Evolutionary conservation across 768 basidiomycete genomes (phyloP), one percentile per base, ranked within the genome.

Genomic region (Suillus cothurnatus): DNA sequence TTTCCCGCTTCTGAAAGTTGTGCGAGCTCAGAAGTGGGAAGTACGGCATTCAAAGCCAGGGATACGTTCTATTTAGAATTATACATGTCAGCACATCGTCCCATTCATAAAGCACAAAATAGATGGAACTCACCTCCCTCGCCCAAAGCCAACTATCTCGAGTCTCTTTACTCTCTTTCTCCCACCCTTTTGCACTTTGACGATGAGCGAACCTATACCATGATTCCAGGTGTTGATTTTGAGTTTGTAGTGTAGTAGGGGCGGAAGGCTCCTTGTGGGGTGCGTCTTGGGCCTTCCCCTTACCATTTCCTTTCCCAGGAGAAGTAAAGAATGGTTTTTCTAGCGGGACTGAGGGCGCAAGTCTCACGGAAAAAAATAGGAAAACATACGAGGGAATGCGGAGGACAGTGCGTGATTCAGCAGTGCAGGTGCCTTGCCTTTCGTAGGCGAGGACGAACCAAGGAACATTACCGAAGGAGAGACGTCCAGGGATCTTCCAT

Each of bases 41-140:
- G 58, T n/a, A 75, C 75, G 19, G 74, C 75, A 14, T 64, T 75
- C 28, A 76, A 62, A 0, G 75, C 74, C 38, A 73, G 32, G 7
- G 74, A 74, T 47, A 75, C 75, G 5, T 62, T 72, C 74, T 75
- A 28, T 36, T 26, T 0, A 26, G 4, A 14, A 39, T 26, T 4
- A 39, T 12, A 39, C 6, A 3, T 6, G 19, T 59, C 26, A 59
- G 58, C 17, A 21, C 11, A 8, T 26, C 36, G 15, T 38, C 7
- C 15, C 15, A 17, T 26, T 17, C 26, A 26, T 23, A 36, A 32
- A 26, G 8, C 14, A 59, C 38, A 26, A 41, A 59, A 39, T 23
- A 12, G 8, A 58, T 11, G 14, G n/a, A 28, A 59, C 58, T 59
- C 19, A 59, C 58, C 39, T 59, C 58, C 15, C 38, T 59, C 38